These are phyloP conservation scores for Microglena sp. DNA, from an alignment of 139 green algal species.

Conservation along the genomic window DNA sequence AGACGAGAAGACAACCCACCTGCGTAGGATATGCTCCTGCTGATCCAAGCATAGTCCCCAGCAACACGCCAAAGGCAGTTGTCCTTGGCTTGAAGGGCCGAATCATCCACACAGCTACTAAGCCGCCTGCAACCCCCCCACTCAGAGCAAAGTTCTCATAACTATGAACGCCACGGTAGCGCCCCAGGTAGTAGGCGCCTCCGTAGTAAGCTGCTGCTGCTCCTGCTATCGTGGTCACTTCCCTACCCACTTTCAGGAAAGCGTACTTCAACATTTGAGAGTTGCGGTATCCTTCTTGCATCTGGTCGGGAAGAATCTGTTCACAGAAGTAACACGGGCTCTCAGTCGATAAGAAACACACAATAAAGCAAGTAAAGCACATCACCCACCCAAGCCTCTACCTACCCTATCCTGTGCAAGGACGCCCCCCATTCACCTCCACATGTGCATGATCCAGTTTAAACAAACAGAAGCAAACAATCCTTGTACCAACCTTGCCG, in stretches of 20 bases:
- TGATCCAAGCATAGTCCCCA: conserved; percentile 15
- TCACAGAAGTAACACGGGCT: too few species aligned
- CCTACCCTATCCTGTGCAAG: too few species aligned
- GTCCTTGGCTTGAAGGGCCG: conserved; percentile 14
- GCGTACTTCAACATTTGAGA: conserved; percentile 26
- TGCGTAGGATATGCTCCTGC: background rate
- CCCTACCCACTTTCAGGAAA: conserved; percentile 20
- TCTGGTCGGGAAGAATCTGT: conserved; percentile 18
- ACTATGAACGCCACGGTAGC: conserved; percentile 15
- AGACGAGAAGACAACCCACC: background rate
- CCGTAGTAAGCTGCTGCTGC: conserved; percentile 21
- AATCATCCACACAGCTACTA: conserved; percentile 15
- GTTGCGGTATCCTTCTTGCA: conserved; percentile 26
- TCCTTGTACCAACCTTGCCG: too few species aligned
- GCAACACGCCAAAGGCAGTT: conserved; percentile 14
- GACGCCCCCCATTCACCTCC: too few species aligned
- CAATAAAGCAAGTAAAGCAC: too few species aligned
- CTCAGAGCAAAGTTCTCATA: conserved; percentile 31
- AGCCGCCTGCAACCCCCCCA: conserved; percentile 11
- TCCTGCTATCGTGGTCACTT: conserved; percentile 22
- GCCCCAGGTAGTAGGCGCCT: conserved; percentile 30
- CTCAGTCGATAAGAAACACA: too few species aligned
- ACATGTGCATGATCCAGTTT: too few species aligned
- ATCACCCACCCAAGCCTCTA: too few species aligned
- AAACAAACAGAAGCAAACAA: too few species aligned